phyloP scores from a whole-genome alignment of 345 rosid genomes.

The Salix koriyanagi region DNA sequence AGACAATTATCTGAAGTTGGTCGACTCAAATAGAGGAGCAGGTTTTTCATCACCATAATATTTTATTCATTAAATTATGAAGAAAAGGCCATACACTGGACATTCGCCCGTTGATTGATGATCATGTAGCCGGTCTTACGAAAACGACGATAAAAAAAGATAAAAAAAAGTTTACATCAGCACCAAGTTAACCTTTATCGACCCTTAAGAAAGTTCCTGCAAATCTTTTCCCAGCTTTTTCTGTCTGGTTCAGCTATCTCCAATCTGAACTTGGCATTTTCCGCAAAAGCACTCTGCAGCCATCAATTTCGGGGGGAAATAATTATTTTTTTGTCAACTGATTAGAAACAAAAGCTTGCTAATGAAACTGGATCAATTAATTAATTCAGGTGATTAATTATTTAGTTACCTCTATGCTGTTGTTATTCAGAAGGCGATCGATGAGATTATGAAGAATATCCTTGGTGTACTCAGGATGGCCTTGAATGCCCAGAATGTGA shows the following conservation, averaged over 20 bases:
- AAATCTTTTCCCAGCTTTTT: slow-evolving; percentile 50
- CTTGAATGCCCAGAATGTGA: slow-evolving; percentile 81
- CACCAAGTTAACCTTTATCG: background rate
- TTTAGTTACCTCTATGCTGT: slow-evolving; percentile 48
- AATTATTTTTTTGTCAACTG: background rate
- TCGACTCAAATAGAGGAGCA: no score
- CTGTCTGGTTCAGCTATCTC: slow-evolving; percentile 54
- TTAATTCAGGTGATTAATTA: no score
- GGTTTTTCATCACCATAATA: no score
- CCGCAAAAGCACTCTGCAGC: slow-evolving; percentile 47
- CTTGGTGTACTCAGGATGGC: slow-evolving; percentile 86
- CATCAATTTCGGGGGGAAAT: background rate
- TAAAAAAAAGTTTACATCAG: background rate
- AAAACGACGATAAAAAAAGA: background rate
- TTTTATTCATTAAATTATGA: no score
- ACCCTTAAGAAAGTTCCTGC: slow-evolving; percentile 56
- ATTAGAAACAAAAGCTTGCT: no score
- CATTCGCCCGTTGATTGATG: no score
- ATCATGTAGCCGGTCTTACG: no score
- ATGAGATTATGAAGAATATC: slow-evolving; percentile 67
- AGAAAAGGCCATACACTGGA: no score
- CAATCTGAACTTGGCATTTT: slow-evolving; percentile 36
- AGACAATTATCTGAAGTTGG: no score
- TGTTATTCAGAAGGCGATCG: slow-evolving; percentile 60
- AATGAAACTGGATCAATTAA: no score